Evolutionary conservation across 352 stramenopile genomes (phyloP), one percentile per base, ranked within the genome.

Genomic region (Pythium plurisporium): DNA sequence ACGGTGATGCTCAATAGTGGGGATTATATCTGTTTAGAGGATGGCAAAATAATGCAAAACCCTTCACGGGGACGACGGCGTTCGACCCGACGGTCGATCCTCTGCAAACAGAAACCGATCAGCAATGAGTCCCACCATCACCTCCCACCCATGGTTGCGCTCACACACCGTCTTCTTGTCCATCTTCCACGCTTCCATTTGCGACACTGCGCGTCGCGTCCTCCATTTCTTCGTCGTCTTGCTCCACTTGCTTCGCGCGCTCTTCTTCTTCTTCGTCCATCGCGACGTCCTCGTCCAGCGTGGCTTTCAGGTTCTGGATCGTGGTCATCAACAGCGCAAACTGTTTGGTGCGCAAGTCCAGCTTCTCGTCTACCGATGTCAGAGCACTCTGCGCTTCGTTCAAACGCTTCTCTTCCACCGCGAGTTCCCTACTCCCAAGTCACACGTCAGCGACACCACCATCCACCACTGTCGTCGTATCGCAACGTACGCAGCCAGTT

Each of bases 301-400:
- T 91, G 26, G 79, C 67, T 50, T 91, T 87, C 40, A 95, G 65
- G 58, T 95, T 86, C 68, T 92, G 81, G 49, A 95, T 93, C 15
- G 85, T 92, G 41, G 64, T 73, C 70, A 95, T 86, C 27, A 95
- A 66, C 25, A 95, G 55, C 50, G 78, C 67, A 43, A 93, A 91
- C 65, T 95, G 81, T 55, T 95, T 94, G 15, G 71, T 76, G 34
- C 82, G 76, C 31, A 89, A 59, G 25, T 83, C 77, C 15, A 94
- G 63, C 20, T 87, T 88, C 15, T 47, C 56, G 50, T 91, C 79
- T 41, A 91, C 75, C 0, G 62, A 46, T 10, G 79, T 65, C 33
- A 88, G 76, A 9, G 67, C 72, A n/a, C 64, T 72, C 23, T 73
- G 80, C 2, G 78, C 77, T 19, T 91, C 78, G 23, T 64, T 59